Conservation (phyloP, 495 filamentous ascomycete species). For the Saxophila tyrrhenica region DNA sequence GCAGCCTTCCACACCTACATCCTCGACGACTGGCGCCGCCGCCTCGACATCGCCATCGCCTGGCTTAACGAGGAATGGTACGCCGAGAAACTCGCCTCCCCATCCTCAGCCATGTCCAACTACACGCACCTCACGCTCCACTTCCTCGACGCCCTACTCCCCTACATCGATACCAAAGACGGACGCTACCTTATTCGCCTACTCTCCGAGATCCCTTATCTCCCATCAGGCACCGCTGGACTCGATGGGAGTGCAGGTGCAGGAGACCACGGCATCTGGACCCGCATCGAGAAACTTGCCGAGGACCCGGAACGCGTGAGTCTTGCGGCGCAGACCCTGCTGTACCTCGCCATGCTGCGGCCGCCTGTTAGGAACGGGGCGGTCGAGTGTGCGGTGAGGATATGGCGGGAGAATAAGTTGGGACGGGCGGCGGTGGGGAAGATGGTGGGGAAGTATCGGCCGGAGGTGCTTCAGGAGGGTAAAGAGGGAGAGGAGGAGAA, state of each 20-base stretch:
- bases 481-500: neutral
- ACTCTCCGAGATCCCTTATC: slow-evolving; percentile 77
- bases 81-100: slow-evolving; percentile 56
- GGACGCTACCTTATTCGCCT: slow-evolving; percentile 84
- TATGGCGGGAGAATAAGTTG: slow-evolving; percentile 71
- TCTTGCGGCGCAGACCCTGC: slow-evolving; percentile 48
- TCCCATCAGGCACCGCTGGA: too few relatives aligned
- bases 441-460: slow-evolving; percentile 39
- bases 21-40: slow-evolving; percentile 76
- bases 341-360: slow-evolving; percentile 74
- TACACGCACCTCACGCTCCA: slow-evolving; percentile 34
- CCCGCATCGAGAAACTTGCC: slow-evolving; percentile 67
- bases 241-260: neutral
- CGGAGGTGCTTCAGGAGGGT: slow-evolving; percentile 30
- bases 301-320: slow-evolving; percentile 72
- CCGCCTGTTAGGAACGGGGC: slow-evolving; percentile 73
- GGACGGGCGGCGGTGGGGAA: slow-evolving; percentile 35
- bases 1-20: slow-evolving; percentile 73
- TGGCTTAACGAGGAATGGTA: slow-evolving; percentile 99
- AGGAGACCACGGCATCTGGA: slow-evolving; percentile 43
- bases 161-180: slow-evolving; percentile 77
- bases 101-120: slow-evolving; percentile 11
- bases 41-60: slow-evolving; percentile 73
- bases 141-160: slow-evolving; percentile 74
- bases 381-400: slow-evolving; percentile 70